Evolutionary conservation across 2,329 filamentous ascomycete species (phyloP).

Genomic region (Aspergillus pseudotamarii): DNA sequence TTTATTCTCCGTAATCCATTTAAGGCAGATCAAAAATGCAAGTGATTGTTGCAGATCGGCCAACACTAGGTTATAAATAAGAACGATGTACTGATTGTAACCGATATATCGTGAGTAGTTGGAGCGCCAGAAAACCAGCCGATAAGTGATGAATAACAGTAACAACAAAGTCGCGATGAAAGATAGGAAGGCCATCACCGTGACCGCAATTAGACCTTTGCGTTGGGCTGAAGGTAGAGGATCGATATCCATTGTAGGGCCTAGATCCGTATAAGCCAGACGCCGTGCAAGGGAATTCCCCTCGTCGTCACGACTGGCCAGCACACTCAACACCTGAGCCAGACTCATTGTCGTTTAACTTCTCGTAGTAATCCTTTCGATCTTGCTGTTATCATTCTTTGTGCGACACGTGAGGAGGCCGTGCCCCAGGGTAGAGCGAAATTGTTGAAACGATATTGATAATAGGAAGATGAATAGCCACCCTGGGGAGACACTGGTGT

Average conservation of each 20-base stretch:
- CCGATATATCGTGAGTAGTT: slow-evolving; percentile 54
- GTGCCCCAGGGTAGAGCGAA: not conserved
- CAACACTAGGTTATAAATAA: slow-evolving; percentile 57
- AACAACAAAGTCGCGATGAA: slow-evolving; percentile 48
- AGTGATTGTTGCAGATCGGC: slow-evolving; percentile 57
- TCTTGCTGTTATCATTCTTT: slow-evolving; percentile 17
- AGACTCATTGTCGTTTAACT: slow-evolving; percentile 20
- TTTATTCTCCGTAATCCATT: slow-evolving; percentile 49
- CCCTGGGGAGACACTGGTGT: not conserved
- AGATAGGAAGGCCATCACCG: slow-evolving; percentile 51
- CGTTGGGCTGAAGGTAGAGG: slow-evolving; percentile 38
- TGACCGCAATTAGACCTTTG: slow-evolving; percentile 51
- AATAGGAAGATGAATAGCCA: not conserved
- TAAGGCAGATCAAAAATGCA: slow-evolving; percentile 52
- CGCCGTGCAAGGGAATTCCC: slow-evolving; percentile 25
- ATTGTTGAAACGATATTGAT: not conserved
- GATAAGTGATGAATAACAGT: slow-evolving; percentile 54
- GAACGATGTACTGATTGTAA: slow-evolving; percentile 58
- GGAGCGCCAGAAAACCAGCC: slow-evolving; percentile 54
- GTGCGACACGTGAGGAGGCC: not conserved
- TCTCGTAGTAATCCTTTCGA: not conserved
- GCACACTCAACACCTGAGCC: slow-evolving; percentile 13
- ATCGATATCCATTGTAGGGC: slow-evolving; percentile 29
- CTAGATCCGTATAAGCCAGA: slow-evolving; percentile 20
- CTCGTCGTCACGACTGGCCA: slow-evolving; percentile 20